Evolutionary conservation across 768 basidiomycete species (phyloP), one percentile per base, ranked within the genome.

Genomic region (Xerocomellus dryophilus): DNA sequence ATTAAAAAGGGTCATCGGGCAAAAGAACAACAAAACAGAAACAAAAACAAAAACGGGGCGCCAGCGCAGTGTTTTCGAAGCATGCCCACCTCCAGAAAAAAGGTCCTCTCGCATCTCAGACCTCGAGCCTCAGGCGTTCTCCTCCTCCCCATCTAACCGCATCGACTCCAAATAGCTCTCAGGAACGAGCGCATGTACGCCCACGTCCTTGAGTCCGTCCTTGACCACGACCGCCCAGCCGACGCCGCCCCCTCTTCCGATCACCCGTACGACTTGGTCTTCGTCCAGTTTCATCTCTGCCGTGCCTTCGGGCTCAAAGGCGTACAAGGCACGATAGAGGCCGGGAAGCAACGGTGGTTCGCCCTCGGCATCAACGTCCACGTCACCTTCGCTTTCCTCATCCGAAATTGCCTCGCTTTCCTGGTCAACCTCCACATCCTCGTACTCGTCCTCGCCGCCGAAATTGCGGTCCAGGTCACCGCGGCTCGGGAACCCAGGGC

Each of bases 241-340:
- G 3, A 86, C 84, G 0, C 88, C 88, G 0, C 89, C 88, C 5
- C 89, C 88, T 44, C 88, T 64, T 10, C 88, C 88, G 4, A 90
- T 69, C 25, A 91, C 88, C 2, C 76, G 74, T 14, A 93, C 84
- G 43, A 88, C 59, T 71, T 93, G 88, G 43, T 85, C 91, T 69
- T 90, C 88, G 58, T 77, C 81, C 50, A 93, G 71, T 41, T 75
- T 76, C 88, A 93, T 90, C 81, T 94, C 92, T 32, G 88, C 86
- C 17, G 81, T 82, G 2, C 89, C 86, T 61, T 92, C 88, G 0
- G 88, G 86, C 55, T 85, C 83, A 58, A 94, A 93, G 5, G 83
- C 76, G 58, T 86, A 93, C 67, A 90, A 12, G 8, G 91, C 89
- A 15, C 85, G 81, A 63, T 93, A 93, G 2, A 87, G 54, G 0